Conservation (phyloP, 495 filamentous ascomycete genomes). For the Amphirosellinia nigrospora region DNA sequence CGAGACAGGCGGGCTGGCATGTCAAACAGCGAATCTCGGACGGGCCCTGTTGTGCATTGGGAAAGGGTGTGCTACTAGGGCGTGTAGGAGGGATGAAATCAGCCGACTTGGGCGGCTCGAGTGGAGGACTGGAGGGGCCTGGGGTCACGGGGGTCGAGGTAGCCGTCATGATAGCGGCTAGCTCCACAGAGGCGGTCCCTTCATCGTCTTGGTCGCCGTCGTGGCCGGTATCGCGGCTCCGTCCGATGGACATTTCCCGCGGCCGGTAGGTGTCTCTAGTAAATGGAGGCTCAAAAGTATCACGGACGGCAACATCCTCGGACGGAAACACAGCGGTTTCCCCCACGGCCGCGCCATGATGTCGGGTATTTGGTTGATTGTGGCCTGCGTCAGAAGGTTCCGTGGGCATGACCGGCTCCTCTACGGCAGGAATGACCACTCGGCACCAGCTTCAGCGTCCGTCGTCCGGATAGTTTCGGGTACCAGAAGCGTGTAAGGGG, state of each 20-base stretch:
- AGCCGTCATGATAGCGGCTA: constrained; percentile 57
- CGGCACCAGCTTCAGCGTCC: not conserved
- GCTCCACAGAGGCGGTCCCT: constrained; percentile 49
- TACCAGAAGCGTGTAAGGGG: not conserved
- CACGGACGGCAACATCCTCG: constrained; percentile 33
- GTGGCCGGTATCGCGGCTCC: constrained; percentile 17
- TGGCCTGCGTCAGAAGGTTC: constrained; percentile 22
- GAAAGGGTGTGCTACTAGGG: constrained; percentile 63
- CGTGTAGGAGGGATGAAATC: constrained; percentile 60
- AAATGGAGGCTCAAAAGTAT: constrained; percentile 34
- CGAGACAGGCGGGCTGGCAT: constrained; percentile 41
- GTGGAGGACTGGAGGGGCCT: constrained; percentile 59
- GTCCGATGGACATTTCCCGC: constrained; percentile 34
- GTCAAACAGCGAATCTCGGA: constrained; percentile 48
- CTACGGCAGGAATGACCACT: not conserved
- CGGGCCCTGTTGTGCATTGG: constrained; percentile 55
- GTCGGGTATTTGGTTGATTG: constrained; percentile 25
- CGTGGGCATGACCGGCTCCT: constrained; percentile 32
- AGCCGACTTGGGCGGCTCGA: constrained; percentile 49
- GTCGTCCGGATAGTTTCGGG: constrained; percentile 3
- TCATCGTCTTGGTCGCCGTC: constrained; percentile 47
- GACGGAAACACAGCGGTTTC: constrained; percentile 32
- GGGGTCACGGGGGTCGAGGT: constrained; percentile 59
- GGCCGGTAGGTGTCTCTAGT: constrained; percentile 36
- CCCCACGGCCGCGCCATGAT: constrained; percentile 30